Base-by-base conservation (phyloP, 2,329 filamentous ascomycete genomes). In the Hypoxylon sp. region DNA sequence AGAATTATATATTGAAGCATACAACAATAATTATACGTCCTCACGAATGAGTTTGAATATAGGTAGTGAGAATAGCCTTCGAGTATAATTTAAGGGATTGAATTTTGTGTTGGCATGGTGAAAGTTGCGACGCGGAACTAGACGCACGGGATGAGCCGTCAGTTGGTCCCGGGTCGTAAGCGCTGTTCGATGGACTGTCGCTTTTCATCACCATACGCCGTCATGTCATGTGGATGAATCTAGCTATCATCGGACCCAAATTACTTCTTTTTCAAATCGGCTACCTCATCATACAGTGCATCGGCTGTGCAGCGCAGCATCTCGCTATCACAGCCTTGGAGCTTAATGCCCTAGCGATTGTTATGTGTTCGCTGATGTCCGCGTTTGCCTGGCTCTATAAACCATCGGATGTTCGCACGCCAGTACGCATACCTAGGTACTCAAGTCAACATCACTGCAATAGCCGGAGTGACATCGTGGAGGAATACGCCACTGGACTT, bases 271-370 rank as follows among this genome's bases (percentile, higher is more conserved):
- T 44, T n/a, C 52, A 55, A 55, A 39, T 39, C 11, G 37, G 35
- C 10, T 55, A 39, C 33, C 24, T 55, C 4, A 19, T 55, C 10
- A 11, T 55, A 11, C 52, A 55, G 17, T 26, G 35, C 24, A 17
- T 55, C 26, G 52, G 52, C 37, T 37, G 52, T 3, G 35, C 52
- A 10, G 29, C 37, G 24, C 52, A 42, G 14, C 52, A 31, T n/a
- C 52, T 55, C 14, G 11, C 52, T 13, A 55, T 39, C 13, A 42
- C 52, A 13, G 22, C 52, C 35, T 55, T 55, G n/a, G 52, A 55
- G 17, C 52, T 44, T 2, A 26, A 22, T 37, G 17, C 51, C 22
- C 10, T 35, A 37, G 33, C 51, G 19, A 53, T 53, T 22, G 51
- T 53, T 14, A 19, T 53, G 11, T 53, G 51, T n/a, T 37, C 51